Evolutionary conservation across 2,329 filamentous ascomycete genomes (phyloP).

Genomic region (Plenodomus biglobosus): DNA sequence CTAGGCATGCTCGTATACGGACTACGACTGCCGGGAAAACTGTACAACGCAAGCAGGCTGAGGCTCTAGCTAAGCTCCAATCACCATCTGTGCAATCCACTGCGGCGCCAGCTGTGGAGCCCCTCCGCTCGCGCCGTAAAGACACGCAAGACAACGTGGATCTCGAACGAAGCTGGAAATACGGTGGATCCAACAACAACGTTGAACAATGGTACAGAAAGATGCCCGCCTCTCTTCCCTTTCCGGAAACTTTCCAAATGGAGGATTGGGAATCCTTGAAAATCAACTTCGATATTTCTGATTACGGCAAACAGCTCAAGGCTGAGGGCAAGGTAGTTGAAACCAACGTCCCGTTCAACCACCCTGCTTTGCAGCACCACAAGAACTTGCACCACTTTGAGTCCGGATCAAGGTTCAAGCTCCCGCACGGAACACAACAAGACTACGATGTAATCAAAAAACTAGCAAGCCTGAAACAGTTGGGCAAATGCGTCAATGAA

Average conservation of each 20-base stretch:
- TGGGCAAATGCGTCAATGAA: conserved; percentile 8
- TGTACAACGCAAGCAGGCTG: background rate
- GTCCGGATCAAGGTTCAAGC: conserved; percentile 34
- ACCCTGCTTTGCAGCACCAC: conserved; percentile 11
- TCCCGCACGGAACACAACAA: conserved; percentile 11
- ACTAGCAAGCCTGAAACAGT: conserved; percentile 2
- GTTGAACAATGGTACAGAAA: conserved; percentile 25
- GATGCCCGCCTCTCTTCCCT: conserved; percentile 23
- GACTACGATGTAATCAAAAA: conserved; percentile 5
- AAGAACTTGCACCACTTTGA: conserved; percentile 20
- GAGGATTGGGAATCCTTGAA: conserved; percentile 34
- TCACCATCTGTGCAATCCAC: background rate
- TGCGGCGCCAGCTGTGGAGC: background rate
- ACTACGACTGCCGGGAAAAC: background rate
- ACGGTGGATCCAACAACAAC: conserved; percentile 29
- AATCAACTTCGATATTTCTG: conserved; percentile 28
- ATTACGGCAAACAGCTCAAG: conserved; percentile 12
- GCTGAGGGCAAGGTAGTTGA: conserved; percentile 8
- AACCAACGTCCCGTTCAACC: conserved; percentile 22
- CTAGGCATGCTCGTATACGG: background rate
- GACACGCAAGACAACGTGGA: background rate
- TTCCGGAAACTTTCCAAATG: conserved; percentile 33
- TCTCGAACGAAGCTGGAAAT: conserved; percentile 19
- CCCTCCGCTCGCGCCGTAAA: background rate
- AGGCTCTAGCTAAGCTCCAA: background rate